Percentiles rank a stretch among this genome's conserved stretches.
Evolutionary conservation across 192 early-diverging fungal genomes (phyloP).

Genomic region (Phlyctochytrium planicorne): DNA sequence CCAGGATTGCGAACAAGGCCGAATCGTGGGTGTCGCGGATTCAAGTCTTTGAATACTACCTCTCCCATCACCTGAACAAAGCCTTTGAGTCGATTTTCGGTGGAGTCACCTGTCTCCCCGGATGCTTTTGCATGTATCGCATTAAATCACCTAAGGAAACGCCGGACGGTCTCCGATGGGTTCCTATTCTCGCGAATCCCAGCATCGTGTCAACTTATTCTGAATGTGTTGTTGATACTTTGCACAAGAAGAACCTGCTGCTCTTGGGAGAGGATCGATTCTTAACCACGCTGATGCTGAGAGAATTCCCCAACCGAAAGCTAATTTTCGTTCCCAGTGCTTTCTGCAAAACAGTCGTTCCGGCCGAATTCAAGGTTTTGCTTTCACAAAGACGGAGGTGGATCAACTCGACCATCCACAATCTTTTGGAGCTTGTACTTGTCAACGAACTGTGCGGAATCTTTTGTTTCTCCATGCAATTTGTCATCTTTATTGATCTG

Average conservation of each 20-base stretch:
- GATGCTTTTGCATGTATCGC: conserved; percentile 97
- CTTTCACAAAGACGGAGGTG: conserved; percentile 89
- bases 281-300: conserved; percentile 90
- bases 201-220: conserved; percentile 68
- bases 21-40: conserved; percentile 90
- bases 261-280: conserved; percentile 96
- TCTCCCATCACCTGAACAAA: conserved; percentile 94
- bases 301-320: conserved; percentile 89
- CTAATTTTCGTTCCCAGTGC: conserved; percentile 93
- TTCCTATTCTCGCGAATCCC: conserved; percentile 76
- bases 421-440: conserved; percentile 88
- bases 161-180: conserved; percentile 38
- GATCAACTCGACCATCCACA: conserved; percentile 99
- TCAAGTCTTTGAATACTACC: conserved; percentile 97
- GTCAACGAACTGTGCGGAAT: conserved; percentile 92
- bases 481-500: conserved; percentile 74
- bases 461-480: conserved; percentile 88
- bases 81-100: conserved; percentile 98
- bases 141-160: conserved; percentile 64
- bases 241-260: conserved; percentile 93
- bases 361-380: conserved; percentile 79
- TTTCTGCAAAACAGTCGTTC: conserved; percentile 89
- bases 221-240: conserved; percentile 50
- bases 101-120: conserved; percentile 94
- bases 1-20: conserved; percentile 92